Evolutionary conservation across 1,284 basidiomycete species (phyloP).

Genomic region (Salmacisia buchloeana): DNA sequence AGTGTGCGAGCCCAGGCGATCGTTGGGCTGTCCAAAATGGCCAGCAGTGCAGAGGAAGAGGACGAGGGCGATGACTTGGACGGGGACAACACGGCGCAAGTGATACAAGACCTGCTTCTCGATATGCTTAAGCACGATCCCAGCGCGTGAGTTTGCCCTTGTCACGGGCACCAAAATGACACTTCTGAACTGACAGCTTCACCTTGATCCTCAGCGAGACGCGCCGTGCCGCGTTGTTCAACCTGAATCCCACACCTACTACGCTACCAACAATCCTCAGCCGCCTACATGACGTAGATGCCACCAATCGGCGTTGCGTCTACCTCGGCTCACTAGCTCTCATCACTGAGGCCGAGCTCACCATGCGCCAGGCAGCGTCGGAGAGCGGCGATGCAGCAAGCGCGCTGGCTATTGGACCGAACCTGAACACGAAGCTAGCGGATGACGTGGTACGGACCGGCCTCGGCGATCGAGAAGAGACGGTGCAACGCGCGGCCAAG

Average conservation of each 20-base stretch:
- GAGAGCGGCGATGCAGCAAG: background rate
- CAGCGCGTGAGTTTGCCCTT: constrained; percentile 18
- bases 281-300: constrained; percentile 79
- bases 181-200: background rate
- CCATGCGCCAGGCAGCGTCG: background rate
- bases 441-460: constrained; percentile 58
- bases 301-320: constrained; percentile 72
- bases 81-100: constrained; percentile 62
- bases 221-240: constrained; percentile 75
- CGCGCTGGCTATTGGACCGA: constrained; percentile 5
- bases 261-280: constrained; percentile 65
- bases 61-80: constrained; percentile 57
- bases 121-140: constrained; percentile 68
- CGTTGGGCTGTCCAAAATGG: constrained; percentile 76
- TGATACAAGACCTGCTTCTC: constrained; percentile 64
- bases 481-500: constrained; percentile 72
- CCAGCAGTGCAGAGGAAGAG: constrained; percentile 56
- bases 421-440: background rate
- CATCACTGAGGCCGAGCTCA: background rate
- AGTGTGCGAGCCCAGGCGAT: constrained; percentile 77
- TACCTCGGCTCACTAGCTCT: constrained; percentile 58
- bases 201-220: constrained; percentile 65
- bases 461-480: constrained; percentile 76
- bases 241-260: constrained; percentile 64
- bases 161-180: background rate